Base-by-base conservation (phyloP, 2,329 filamentous ascomycete genomes). In the Ophiostoma tasmaniense region DNA sequence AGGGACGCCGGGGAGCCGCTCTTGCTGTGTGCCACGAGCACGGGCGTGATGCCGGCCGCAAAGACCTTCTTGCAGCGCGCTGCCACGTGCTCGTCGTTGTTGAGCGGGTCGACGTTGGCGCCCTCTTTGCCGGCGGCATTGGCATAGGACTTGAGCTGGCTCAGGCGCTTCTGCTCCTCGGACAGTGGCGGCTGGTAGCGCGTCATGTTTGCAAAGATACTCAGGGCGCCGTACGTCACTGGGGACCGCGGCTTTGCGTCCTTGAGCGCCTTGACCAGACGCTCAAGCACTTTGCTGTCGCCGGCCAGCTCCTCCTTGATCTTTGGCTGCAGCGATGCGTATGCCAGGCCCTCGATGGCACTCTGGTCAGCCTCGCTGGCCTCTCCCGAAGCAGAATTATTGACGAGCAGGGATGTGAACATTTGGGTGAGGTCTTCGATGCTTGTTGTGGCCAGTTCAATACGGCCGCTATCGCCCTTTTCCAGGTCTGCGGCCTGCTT, bases 121-220 rank as follows among this genome's bases (percentile, higher is more conserved):
- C 28, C 0, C 39, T 50, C 22, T 71, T 86, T 85, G 75, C 92
- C 93, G 5, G 89, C 88, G 0, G 92, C 90, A 76, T 96, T 92
- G 17, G 95, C 95, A 75, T 98, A 99, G 1, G 93, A 92, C 81
- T 96, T 97, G 62, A 99, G 85, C 77, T 99, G 91, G 6, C 86
- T 86, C 81, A 99, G 92, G 75, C 91, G 92, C 80, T 94, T 95
- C 75, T 97, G 90, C 78, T 99, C 95, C 72, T 97, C 94, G 0
- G 92, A 89, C 55, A 93, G 82, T 8, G 82, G 82, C 7, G 93
- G 93, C 55, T 87, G 84, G 76, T 96, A 98, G 37, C 86, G 84
- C 17, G 92, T 96, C 67, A 99, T 81, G 75, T 98, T 97, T 68
- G 87, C 83, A 73, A 98, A 85, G 68, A 97, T 90, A 76, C 90